phyloP scores from a whole-genome alignment of 2,329 filamentous ascomycete genomes.

The Penicillium frequentans region DNA sequence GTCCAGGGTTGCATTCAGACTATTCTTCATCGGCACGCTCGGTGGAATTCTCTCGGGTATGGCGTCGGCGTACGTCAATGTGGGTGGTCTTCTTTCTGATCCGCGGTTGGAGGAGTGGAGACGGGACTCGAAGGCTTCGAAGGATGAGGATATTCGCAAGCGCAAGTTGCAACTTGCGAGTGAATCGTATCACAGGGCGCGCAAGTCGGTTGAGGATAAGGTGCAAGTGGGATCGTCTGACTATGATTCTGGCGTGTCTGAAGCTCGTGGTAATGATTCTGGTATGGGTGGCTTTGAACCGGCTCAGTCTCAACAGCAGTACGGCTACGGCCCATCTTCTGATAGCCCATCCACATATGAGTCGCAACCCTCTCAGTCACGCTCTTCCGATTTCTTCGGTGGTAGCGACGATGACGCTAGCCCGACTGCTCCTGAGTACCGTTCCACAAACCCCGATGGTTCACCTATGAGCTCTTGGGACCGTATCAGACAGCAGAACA shows the following conservation, averaged over 20 bases:
- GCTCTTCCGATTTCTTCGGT: conserved; percentile 28
- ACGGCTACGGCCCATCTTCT: not conserved
- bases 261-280: not conserved
- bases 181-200: not conserved
- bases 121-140: not conserved
- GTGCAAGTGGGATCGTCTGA: not conserved
- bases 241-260: not conserved
- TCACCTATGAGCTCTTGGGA: conserved; percentile 38
- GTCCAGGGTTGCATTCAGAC: not conserved
- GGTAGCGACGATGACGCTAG: conserved; percentile 39
- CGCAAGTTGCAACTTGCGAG: not conserved
- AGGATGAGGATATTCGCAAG: not conserved
- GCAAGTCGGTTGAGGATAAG: not conserved
- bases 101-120: not conserved
- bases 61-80: not conserved
- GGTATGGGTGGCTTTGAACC: not conserved
- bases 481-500: conserved; percentile 35
- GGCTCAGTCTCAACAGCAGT: not conserved
- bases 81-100: not conserved
- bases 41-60: not conserved
- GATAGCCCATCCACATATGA: not conserved
- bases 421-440: conserved; percentile 35
- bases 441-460: conserved; percentile 13
- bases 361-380: not conserved
- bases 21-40: not conserved